Evolutionary conservation across 805 yeast genomes (phyloP).

Genomic region (Grigorovia yakushimaensis): DNA sequence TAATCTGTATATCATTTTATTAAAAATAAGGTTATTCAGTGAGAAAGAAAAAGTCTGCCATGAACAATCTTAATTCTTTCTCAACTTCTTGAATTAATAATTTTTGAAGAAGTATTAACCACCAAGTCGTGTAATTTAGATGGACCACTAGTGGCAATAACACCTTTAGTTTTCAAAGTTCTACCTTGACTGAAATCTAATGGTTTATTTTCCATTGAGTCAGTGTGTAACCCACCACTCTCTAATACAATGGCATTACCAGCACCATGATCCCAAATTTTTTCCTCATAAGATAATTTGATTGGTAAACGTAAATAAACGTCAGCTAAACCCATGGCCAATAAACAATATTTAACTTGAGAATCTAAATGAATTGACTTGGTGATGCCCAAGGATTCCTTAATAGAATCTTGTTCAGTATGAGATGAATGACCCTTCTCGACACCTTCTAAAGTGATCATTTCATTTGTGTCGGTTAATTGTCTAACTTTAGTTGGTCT

Average conservation of each 20-base stretch:
- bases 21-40: no score
- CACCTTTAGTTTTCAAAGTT: constrained; percentile 71
- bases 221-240: constrained; percentile 87
- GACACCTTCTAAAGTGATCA: constrained; percentile 61
- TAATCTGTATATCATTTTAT: no score
- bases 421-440: constrained; percentile 94
- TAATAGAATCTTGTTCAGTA: constrained; percentile 71
- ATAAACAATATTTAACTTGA: constrained; percentile 90
- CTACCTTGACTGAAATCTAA: constrained; percentile 85
- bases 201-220: constrained; percentile 55
- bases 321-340: constrained; percentile 88
- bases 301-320: constrained; percentile 84
- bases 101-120: constrained; percentile 18
- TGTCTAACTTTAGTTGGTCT: constrained; percentile 48
- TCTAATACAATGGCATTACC: constrained; percentile 81
- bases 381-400: constrained; percentile 49
- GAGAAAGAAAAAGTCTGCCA: no score
- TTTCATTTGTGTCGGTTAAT: constrained; percentile 14
- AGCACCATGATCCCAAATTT: constrained; percentile 99
- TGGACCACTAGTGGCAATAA: constrained; percentile 62
- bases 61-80: background rate
- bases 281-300: constrained; percentile 67
- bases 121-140: constrained; percentile 17
- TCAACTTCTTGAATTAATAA: constrained; percentile 18
- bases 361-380: constrained; percentile 79